A percentile compares a stretch with the other conserved stretches of the same genome.
phyloP scores from a whole-genome alignment of 2,329 filamentous ascomycete species.

The Colletotrichum sublineola region DNA sequence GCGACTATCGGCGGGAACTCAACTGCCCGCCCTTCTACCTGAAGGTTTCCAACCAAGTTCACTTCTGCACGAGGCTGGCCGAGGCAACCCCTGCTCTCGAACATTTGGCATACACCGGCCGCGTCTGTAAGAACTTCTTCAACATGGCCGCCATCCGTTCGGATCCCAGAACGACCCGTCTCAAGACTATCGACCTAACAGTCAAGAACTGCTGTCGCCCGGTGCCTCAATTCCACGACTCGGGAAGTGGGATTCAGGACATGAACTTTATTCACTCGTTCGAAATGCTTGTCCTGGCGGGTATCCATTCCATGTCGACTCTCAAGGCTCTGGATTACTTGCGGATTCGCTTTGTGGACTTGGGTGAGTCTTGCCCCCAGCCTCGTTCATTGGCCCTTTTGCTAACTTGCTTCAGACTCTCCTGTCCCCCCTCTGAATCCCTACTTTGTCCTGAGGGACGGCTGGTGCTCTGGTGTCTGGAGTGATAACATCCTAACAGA shows the following conservation, averaged over 20 bases:
- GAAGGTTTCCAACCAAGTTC: constrained; percentile 70
- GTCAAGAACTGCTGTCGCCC: constrained; percentile 81
- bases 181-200: constrained; percentile 78
- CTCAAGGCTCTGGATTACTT: constrained; percentile 73
- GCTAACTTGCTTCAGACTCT: constrained; percentile 67
- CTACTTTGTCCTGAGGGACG: constrained; percentile 74
- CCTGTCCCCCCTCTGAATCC: constrained; percentile 79
- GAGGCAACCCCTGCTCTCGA: constrained; percentile 72
- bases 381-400: neutral
- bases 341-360: constrained; percentile 80
- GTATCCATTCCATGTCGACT: constrained; percentile 70
- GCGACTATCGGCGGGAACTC: constrained; percentile 76
- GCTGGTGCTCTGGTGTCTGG: constrained; percentile 78
- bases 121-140: constrained; percentile 79
- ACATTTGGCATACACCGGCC: constrained; percentile 79
- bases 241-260: constrained; percentile 78
- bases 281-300: constrained; percentile 75
- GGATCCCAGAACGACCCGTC: constrained; percentile 61
- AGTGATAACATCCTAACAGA: constrained; percentile 75
- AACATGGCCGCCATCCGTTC: constrained; percentile 65
- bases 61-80: constrained; percentile 73
- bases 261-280: constrained; percentile 80
- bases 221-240: constrained; percentile 68
- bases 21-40: constrained; percentile 71
- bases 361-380: constrained; percentile 62